A percentile compares a stretch with the other conserved stretches of the same genome.
Conservation (phyloP, 164 flowering plant species). For the Dillenia suffruticosa region DNA sequence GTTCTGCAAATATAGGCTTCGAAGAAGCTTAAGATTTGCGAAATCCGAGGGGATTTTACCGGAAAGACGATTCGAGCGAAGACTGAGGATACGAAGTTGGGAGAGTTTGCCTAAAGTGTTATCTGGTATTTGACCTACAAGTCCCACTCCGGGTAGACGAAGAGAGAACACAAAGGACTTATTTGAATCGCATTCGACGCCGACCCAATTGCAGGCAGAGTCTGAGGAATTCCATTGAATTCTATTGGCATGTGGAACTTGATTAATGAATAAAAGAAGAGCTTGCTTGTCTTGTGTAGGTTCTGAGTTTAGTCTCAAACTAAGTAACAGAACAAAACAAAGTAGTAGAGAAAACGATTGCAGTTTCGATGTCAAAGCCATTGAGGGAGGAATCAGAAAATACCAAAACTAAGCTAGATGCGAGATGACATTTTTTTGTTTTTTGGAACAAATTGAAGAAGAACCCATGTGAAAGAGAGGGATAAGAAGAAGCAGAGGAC, state of each 20-base stretch:
- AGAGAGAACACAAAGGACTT: slow-evolving; percentile 37
- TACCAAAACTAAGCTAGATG: background rate
- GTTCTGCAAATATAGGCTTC: slow-evolving; percentile 59
- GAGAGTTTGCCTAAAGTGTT: slow-evolving; percentile 52
- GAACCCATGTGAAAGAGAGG: slow-evolving; percentile 18
- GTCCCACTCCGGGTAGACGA: slow-evolving; percentile 79
- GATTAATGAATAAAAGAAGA: slow-evolving; percentile 46
- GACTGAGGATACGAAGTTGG: slow-evolving; percentile 69
- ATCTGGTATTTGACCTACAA: slow-evolving; percentile 65
- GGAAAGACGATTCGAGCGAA: slow-evolving; percentile 67
- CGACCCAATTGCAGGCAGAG: slow-evolving; percentile 78
- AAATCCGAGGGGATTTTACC: slow-evolving; percentile 76
- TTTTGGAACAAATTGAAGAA: background rate
- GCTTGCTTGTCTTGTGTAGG: slow-evolving; percentile 75
- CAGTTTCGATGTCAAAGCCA: slow-evolving; percentile 23
- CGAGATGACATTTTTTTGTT: background rate
- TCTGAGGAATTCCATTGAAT: slow-evolving; percentile 60
- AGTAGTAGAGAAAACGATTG: slow-evolving; percentile 3
- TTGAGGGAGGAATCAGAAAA: slow-evolving; percentile 7
- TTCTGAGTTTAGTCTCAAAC: slow-evolving; percentile 38
- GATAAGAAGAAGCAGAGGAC: background rate
- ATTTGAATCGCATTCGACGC: slow-evolving; percentile 54
- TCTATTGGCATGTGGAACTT: slow-evolving; percentile 47
- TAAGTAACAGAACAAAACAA: slow-evolving; percentile 6
- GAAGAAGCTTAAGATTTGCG: slow-evolving; percentile 44